Evolutionary conservation across 2,329 filamentous ascomycete species (phyloP), one percentile per base, ranked within the genome.

Genomic region (Apiospora saccharicola): DNA sequence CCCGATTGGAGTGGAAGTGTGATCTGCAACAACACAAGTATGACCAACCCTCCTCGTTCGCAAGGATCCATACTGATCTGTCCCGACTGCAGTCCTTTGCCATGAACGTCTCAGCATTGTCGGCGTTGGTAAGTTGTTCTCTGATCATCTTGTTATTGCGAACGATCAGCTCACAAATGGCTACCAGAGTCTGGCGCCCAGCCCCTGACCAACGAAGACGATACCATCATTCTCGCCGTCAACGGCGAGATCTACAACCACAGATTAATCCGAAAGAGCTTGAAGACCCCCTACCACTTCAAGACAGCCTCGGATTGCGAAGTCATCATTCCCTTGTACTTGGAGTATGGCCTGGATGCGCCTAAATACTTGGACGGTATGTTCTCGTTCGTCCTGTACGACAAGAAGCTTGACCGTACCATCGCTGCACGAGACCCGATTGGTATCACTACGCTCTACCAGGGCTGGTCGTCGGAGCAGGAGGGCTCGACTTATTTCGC

Each of bases 231-330:
- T 75, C 91, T 99, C 74, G 96, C 96, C 76, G 96, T 98, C 90
- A 99, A 99, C 85, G 96, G 96, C 85, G 96, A 99, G 84, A 99
- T 99, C 83, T 99, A 99, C 90, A 99, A 99, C 91, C 96, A 99
- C 86, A 93, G 96, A 82, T 90, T 98, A 80, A 89, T 99, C 80
- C 93, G 96, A 82, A 98, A 98, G 86, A 87, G 88, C 78, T 87
- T 98, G 79, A 94, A 94, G 85, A 90, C 87, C 73, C 90, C 91
- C 49, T 98, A 98, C 85, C 92, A 95, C 84, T 99, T 98, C 91
- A 98, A 98, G 91, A 99, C 96, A 76, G 93, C 96, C 81, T 98
- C 96, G 49, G 96, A 99, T 82, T 99, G 96, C 85, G 96, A 99
- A 85, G 96, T 99, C 81, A 97, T 99, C 84, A 98, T 99, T 81